Evolutionary conservation across 1,139 yeast genomes (phyloP), one percentile per base, ranked within the genome.

Genomic region (Taphrina wiesneri): DNA sequence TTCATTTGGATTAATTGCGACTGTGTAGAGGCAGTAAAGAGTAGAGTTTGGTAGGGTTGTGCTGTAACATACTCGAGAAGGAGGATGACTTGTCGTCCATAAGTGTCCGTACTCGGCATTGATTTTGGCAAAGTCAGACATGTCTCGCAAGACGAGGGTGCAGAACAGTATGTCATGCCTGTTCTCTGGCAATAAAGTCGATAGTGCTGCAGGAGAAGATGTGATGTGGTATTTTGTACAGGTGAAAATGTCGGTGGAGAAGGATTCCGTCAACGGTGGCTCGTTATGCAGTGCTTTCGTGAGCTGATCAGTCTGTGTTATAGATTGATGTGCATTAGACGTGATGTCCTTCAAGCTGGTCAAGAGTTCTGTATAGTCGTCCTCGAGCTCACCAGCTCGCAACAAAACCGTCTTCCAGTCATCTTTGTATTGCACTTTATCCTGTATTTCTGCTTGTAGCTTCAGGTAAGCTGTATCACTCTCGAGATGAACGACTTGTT

Each of bases 61-160:
- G 67, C 87, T 87, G 13, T 93, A 83, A 75, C 98, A 92, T 0
- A 90, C 85, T 70, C 99, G 82, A 0, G 98, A 85, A 0, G 99
- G 98, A 0, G 98, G 98, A 26, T 80, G 6, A 86, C 84, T 77
- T 6, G 46, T 26, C 2, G 77, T 75, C 73, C 92, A 91, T 68
- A 78, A 79, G 0, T 75, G 69, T 43, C 79, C 79, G 74, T 93
- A 93, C 0, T 85, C 77, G 0, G 74, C 64, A 73, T 93, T 93
- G 25, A 92, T 82, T 4, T 72, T 75, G 0, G 78, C 78, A 75
- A 93, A 93, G 63, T 82, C 75, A 0, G 75, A 60, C 92, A 93
- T 92, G 67, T 87, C 83, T 1, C 81, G 72, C 1, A 93, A 77
- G 6, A 89, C 73, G 11, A 92, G 76, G 0, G 87, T 81, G 1